Evolutionary conservation across 305 asterid genomes (phyloP).

Genomic region (Fraxinus sp.): DNA sequence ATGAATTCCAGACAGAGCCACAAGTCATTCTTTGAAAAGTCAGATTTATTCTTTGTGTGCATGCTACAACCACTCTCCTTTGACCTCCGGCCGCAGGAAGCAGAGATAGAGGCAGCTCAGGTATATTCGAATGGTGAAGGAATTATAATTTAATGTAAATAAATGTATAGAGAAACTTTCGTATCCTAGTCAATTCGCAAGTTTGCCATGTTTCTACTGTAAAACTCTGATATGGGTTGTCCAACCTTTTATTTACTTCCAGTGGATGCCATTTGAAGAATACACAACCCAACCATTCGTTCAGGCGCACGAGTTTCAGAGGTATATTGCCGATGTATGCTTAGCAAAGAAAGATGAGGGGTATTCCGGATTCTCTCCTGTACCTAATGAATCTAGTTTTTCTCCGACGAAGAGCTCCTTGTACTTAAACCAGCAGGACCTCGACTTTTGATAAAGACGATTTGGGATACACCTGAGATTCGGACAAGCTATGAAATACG

Average conservation of each 20-base stretch:
- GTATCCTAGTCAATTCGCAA: background rate
- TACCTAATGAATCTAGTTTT: constrained; percentile 34
- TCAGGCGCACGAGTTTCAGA: constrained; percentile 55
- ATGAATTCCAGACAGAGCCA: constrained; percentile 72
- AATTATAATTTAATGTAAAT: background rate
- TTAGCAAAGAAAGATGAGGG: constrained; percentile 49
- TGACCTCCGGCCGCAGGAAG: constrained; percentile 66
- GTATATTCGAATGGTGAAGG: constrained; percentile 33
- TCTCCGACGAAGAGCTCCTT: constrained; percentile 39
- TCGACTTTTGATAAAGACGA: constrained; percentile 4
- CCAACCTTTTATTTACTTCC: constrained; percentile 21
- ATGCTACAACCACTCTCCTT: constrained; percentile 77
- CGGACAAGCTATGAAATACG: background rate
- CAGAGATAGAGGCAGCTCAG: constrained; percentile 96
- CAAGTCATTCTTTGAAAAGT: constrained; percentile 76
- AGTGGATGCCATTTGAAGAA: constrained; percentile 96
- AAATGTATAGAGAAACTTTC: background rate
- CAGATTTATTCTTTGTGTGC: constrained; percentile 85
- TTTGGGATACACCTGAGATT: background rate
- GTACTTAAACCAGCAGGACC: constrained; percentile 39
- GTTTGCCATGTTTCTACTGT: background rate
- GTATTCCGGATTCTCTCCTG: constrained; percentile 64
- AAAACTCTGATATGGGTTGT: background rate
- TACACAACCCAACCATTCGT: constrained; percentile 68
- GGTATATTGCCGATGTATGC: constrained; percentile 51